Percentiles rank a stretch among this genome's conserved stretches.
Conservation (phyloP, 177 flowering plant genomes). For the Vitis hybrid region DNA sequence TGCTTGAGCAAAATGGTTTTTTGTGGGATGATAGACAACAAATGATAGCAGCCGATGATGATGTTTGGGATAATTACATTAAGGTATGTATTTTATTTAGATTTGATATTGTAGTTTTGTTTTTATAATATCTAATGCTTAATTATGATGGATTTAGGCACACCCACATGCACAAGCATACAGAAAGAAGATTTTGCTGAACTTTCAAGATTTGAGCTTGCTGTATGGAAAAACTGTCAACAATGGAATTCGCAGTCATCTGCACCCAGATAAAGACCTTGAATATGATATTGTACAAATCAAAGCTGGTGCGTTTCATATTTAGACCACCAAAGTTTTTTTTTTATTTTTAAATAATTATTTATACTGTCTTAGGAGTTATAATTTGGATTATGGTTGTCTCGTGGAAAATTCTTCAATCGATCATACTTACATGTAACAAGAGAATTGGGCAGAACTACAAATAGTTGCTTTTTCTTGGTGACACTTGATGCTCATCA, state of each 20-base stretch:
- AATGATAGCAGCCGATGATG: constrained; percentile 18
- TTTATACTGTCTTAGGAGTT: neutral
- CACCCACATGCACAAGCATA: constrained; percentile 16
- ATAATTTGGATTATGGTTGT: neutral
- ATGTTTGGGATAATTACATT: constrained; percentile 15
- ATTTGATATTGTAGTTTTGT: neutral
- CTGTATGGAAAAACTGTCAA: constrained; percentile 16
- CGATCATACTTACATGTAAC: neutral
- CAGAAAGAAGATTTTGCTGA: constrained; percentile 12
- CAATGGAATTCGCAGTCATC: constrained; percentile 4
- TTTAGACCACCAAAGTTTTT: neutral
- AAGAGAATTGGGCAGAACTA: neutral
- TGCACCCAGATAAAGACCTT: neutral
- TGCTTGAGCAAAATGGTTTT: constrained; percentile 21
- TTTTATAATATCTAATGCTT: neutral
- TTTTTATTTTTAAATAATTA: neutral
- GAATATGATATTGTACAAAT: neutral
- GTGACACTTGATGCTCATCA: neutral
- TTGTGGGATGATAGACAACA: constrained; percentile 22
- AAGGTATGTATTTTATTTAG: constrained; percentile 8
- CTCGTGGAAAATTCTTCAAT: neutral
- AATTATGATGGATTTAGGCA: constrained; percentile 9
- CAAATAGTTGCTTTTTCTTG: neutral
- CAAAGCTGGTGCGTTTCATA: constrained; percentile 1
- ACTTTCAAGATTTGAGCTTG: constrained; percentile 16